phyloP scores from a whole-genome alignment of 371 early-diverging fungal genomes.

The Lichtheimia ornata region DNA sequence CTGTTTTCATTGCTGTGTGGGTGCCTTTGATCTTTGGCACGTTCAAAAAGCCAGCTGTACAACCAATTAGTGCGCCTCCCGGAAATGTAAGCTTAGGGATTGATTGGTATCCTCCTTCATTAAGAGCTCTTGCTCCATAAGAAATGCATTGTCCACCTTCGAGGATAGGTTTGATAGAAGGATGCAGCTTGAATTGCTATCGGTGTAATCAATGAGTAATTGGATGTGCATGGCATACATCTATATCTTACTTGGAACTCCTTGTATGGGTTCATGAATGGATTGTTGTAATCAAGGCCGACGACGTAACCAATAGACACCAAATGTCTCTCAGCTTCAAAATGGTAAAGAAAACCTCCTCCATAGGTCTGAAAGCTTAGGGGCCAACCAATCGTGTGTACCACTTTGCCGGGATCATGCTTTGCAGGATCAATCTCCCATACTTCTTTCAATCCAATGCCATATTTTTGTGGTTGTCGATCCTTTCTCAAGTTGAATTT shows the following conservation, averaged over 20 bases:
- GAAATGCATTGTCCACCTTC: constrained; percentile 92
- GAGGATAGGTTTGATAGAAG: constrained; percentile 76
- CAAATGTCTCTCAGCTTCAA: constrained; percentile 78
- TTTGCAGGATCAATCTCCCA: constrained; percentile 94
- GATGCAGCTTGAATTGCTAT: constrained; percentile 92
- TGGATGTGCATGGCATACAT: not conserved
- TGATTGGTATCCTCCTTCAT: constrained; percentile 94
- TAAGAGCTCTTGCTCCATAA: constrained; percentile 96
- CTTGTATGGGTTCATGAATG: constrained; percentile 93
- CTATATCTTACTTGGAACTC: constrained; percentile 79
- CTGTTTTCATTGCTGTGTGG: constrained; percentile 98
- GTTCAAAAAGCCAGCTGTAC: constrained; percentile 96
- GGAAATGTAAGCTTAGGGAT: constrained; percentile 94
- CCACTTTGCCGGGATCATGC: constrained; percentile 83
- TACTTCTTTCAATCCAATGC: constrained; percentile 96
- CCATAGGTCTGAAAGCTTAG: constrained; percentile 88
- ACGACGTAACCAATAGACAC: constrained; percentile 90
- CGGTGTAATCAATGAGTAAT: too few relatives aligned
- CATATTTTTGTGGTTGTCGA: constrained; percentile 85
- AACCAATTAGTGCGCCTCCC: constrained; percentile 97
- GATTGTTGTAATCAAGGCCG: constrained; percentile 94
- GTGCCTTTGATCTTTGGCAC: constrained; percentile 99
- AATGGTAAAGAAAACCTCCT: constrained; percentile 96
- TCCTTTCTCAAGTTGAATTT: constrained; percentile 90
- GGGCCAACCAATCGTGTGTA: constrained; percentile 95